These are phyloP conservation scores for Hypsizygus marmoreus DNA, from an alignment of 768 basidiomycete species.

Conservation along the genomic window DNA sequence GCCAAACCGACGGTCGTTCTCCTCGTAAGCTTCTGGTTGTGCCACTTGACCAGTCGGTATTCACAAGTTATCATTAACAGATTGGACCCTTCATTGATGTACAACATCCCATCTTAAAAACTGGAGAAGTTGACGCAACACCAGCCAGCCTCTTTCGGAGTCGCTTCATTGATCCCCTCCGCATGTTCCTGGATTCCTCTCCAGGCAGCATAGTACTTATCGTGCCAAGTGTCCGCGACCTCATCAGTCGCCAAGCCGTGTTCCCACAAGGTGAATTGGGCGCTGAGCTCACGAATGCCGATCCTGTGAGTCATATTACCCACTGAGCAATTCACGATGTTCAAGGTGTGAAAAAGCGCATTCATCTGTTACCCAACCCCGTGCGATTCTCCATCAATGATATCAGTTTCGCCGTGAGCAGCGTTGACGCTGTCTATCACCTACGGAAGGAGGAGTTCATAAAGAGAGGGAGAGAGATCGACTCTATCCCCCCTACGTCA, in stretches of 20 bases:
- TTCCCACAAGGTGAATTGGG: constrained; percentile 79
- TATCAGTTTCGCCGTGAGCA: constrained; percentile 75
- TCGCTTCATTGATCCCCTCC: constrained; percentile 60
- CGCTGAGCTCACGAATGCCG: constrained; percentile 38
- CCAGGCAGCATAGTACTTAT: constrained; percentile 76
- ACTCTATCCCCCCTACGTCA: constrained; percentile 39
- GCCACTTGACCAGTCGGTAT: neutral
- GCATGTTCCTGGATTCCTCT: constrained; percentile 55
- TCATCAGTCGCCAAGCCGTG: constrained; percentile 76
- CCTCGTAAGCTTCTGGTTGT: constrained; percentile 49
- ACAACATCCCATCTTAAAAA: constrained; percentile 69
- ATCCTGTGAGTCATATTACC: constrained; percentile 47
- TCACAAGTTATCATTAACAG: constrained; percentile 39
- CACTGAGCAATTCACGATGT: neutral
- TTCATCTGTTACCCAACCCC: constrained; percentile 86
- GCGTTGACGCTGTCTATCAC: constrained; percentile 88
- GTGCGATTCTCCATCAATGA: constrained; percentile 84
- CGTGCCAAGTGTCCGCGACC: constrained; percentile 81
- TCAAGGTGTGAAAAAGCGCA: constrained; percentile 48
- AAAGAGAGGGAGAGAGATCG: constrained; percentile 64
- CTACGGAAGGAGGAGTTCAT: constrained; percentile 82
- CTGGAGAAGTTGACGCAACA: constrained; percentile 69
- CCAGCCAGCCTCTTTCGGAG: constrained; percentile 69
- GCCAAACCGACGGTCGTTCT: constrained; percentile 77
- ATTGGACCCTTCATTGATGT: constrained; percentile 91